Base-by-base conservation (phyloP, 495 filamentous ascomycete genomes). In the Lindgomyces ingoldianus region DNA sequence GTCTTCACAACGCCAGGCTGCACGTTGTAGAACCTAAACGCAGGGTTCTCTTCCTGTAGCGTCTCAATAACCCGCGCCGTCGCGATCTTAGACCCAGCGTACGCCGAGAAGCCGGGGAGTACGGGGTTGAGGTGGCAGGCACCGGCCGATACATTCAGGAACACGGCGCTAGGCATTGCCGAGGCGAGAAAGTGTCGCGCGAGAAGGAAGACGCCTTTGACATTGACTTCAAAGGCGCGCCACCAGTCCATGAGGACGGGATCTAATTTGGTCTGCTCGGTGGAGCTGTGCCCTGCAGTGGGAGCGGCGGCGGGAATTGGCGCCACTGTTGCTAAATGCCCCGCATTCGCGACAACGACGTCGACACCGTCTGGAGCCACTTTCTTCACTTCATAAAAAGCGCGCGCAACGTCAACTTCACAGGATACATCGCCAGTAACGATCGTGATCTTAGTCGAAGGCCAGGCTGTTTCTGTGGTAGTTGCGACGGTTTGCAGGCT, bases 1-100 rank as follows among this genome's bases (percentile, higher is more conserved):
- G 77, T 79, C 48, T 74, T 72, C 57, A 78, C 77, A 29, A 76
- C 60, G 1, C 81, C 80, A 14, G 80, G 80, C 59, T 83, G 81
- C n/a, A 80, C 60, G 72, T 78, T 73, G 53, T 77, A 78, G 16
- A 82, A 69, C 54, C 74, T 71, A 33, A 81, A 18, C 21, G 73
- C 69, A 12, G 76, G 76, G 22, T 79, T 76, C 54, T 58, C 70
- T 48, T 58, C 60, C 12, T 64, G 73, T 29, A 81, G 25, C 29
- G 57, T 64, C 58, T 81, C 74, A 72, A 73, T 77, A 47, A 83
- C 71, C 19, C 78, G 72, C 46, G 71, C 73, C 16, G 73, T 67
- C 0, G 77, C 80, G 48, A 75, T 29, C 68, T 83, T 83, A 4
- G 75, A 70, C n/a, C 75, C 57, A 27, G 50, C 70, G 64, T 83